phyloP scores from a whole-genome alignment of 2,329 filamentous ascomycete species.

The Beauveria bassiana region DNA sequence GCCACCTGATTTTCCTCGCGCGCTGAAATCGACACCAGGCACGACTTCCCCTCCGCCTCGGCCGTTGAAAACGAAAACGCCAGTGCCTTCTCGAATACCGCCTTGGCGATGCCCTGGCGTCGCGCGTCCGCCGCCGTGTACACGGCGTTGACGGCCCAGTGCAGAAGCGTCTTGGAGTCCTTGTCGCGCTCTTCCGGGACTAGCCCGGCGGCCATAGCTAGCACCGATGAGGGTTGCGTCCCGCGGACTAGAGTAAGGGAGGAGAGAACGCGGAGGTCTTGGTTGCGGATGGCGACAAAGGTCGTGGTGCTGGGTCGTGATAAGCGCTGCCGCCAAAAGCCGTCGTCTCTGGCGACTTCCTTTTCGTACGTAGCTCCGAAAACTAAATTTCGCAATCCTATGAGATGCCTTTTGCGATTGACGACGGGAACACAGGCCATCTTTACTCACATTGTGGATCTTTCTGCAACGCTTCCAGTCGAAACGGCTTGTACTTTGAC shows the following conservation, averaged over 20 bases:
- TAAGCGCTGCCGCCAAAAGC: slow-evolving; percentile 3
- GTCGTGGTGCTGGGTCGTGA: neutral
- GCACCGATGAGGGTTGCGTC: neutral
- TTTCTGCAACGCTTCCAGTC: slow-evolving; percentile 1
- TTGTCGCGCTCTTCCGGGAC: slow-evolving; percentile 1
- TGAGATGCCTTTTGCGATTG: no score
- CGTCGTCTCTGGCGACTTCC: slow-evolving; percentile 3
- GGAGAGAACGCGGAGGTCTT: neutral
- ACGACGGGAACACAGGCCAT: no score
- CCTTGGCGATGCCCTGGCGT: neutral
- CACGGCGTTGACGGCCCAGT: slow-evolving; percentile 7
- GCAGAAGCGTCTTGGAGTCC: neutral
- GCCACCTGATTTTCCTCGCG: neutral
- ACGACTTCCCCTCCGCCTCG: neutral
- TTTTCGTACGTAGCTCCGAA: slow-evolving; percentile 5
- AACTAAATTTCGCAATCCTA: neutral
- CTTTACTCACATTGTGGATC: slow-evolving; percentile 2
- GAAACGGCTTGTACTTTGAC: slow-evolving; percentile 6
- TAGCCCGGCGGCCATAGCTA: neutral
- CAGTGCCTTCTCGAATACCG: neutral
- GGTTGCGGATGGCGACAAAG: neutral
- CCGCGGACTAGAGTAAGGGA: slow-evolving; percentile 3
- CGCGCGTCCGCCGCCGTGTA: slow-evolving; percentile 1
- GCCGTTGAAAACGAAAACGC: neutral
- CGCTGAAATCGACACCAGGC: neutral